A percentile compares a stretch with the other conserved stretches of the same genome.
These are phyloP conservation scores for Pestalotiopsis sp. DNA, from an alignment of 2,329 filamentous ascomycete genomes.

Conservation along the genomic window DNA sequence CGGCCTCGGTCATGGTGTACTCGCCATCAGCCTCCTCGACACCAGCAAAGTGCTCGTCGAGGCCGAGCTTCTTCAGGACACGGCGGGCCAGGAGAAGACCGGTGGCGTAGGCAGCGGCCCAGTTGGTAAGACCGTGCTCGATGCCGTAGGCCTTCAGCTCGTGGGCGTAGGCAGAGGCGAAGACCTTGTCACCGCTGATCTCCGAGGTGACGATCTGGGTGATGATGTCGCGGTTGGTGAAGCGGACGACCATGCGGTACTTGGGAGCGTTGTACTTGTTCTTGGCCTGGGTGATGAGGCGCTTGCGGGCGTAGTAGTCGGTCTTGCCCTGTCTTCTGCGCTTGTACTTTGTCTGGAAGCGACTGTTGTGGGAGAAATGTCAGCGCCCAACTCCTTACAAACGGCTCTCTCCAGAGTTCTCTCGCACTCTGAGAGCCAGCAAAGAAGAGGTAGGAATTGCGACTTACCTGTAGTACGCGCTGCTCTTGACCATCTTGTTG, in stretches of 20 bases:
- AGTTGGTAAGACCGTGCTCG: constrained; percentile 99
- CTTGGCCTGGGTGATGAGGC: constrained; percentile 99
- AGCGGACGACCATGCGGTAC: constrained; percentile 98
- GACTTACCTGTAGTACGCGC: constrained; percentile 95
- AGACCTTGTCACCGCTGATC: constrained; percentile 97
- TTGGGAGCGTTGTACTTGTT: constrained; percentile 99
- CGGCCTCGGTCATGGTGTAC: constrained; percentile 92
- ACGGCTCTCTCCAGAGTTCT: background rate
- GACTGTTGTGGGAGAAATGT: constrained; percentile 55
- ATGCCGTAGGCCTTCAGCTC: constrained; percentile 98
- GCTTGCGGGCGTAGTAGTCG: constrained; percentile 99
- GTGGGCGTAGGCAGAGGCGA: constrained; percentile 89
- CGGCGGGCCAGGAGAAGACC: constrained; percentile 97
- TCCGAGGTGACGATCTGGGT: constrained; percentile 96
- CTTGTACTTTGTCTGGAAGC: constrained; percentile 99
- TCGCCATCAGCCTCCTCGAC: constrained; percentile 97
- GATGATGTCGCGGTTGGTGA: constrained; percentile 99
- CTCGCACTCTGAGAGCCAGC: background rate
- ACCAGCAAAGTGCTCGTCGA: constrained; percentile 91
- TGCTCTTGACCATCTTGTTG: constrained; percentile 96
- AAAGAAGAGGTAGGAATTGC: background rate
- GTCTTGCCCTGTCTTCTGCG: constrained; percentile 96
- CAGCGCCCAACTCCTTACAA: constrained; percentile 19
- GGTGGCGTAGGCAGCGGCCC: constrained; percentile 95
- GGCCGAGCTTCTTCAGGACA: constrained; percentile 93